Base-by-base conservation (phyloP, 2,329 filamentous ascomycete genomes). In the Ophiocordyceps robertsii region DNA sequence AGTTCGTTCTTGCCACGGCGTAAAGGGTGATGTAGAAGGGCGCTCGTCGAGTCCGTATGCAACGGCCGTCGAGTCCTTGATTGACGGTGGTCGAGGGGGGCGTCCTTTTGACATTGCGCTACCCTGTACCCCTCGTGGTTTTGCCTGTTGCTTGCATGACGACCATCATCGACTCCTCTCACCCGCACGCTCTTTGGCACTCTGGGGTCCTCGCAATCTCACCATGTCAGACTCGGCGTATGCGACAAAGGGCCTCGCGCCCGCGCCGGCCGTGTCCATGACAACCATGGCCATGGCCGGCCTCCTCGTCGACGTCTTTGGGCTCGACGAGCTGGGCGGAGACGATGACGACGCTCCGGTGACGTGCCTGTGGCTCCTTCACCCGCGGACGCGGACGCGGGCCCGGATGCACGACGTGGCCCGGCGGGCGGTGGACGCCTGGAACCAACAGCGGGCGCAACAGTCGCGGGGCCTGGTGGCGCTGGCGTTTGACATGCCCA, bases 301-400 rank as follows among this genome's bases (percentile, higher is more conserved):
- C 38, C 77, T 95, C 42, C 69, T 84, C 10, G 77, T 83, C 40
- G 84, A 85, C 46, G 71, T 95, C 45, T 89, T 89, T 61, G 89
- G 90, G 16, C 74, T 95, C 2, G 65, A 78, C 29, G 85, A 95
- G 56, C 70, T 95, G 0, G 67, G 77, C 0, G 56, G 51, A 36
- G n/a, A 4, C 21, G 10, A 24, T 24, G 37, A 36, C 33, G 33
- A 36, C 16, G 62, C 70, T 13, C 65, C 71, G 4, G 66, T 94
- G 31, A 80, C 87, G 21, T 85, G 84, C 53, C 74, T 96, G n/a
- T 95, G 89, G 86, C 78, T 96, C 12, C 75, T 95, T 16, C 88
- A 96, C 57, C 85, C 85, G 3, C 77, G 92, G 21, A 70, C 82
- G 1, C 72, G 80, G 42, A 76, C 69, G 0, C 80, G 84, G 56